Percentiles rank a stretch among this genome's conserved stretches.
Evolutionary conservation across 164 flowering plant genomes (phyloP).

Genomic region (Aristolochia fimbriata): DNA sequence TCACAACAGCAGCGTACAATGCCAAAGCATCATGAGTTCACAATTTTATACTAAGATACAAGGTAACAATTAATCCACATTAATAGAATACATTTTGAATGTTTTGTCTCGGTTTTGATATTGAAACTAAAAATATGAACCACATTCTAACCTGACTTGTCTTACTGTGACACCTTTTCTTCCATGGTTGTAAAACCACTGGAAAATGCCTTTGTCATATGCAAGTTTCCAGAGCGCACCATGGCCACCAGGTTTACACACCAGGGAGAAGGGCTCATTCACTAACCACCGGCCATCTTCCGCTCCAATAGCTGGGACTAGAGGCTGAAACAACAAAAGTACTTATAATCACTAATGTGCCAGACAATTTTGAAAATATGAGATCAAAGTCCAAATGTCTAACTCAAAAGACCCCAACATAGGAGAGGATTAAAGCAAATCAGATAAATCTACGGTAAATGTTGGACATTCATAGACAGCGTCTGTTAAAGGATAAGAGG

Average conservation of each 20-base stretch:
- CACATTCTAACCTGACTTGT: constrained; percentile 70
- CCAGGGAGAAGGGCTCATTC: constrained; percentile 49
- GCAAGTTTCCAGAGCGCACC: constrained; percentile 99
- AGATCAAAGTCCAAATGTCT: too few relatives aligned
- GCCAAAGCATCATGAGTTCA: too few relatives aligned
- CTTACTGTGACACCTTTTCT: constrained; percentile 88
- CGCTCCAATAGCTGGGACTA: constrained; percentile 80
- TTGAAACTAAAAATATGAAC: neutral
- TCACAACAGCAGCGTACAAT: constrained; percentile 1
- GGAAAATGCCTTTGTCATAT: constrained; percentile 69
- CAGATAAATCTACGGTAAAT: too few relatives aligned
- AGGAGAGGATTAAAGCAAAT: too few relatives aligned
- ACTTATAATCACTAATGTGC: neutral
- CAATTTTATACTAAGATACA: too few relatives aligned
- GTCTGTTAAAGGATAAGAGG: too few relatives aligned
- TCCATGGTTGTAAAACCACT: constrained; percentile 73
- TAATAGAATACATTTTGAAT: neutral
- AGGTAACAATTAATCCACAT: too few relatives aligned
- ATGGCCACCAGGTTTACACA: constrained; percentile 97
- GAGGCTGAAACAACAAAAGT: constrained; percentile 51
- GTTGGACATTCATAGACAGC: too few relatives aligned
- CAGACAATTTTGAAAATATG: too few relatives aligned
- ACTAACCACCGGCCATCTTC: constrained; percentile 85
- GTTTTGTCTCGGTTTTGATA: neutral
- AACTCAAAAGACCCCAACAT: too few relatives aligned